Base-by-base conservation (phyloP, 2,329 filamentous ascomycete genomes). In the Sporothrix brasiliensis region DNA sequence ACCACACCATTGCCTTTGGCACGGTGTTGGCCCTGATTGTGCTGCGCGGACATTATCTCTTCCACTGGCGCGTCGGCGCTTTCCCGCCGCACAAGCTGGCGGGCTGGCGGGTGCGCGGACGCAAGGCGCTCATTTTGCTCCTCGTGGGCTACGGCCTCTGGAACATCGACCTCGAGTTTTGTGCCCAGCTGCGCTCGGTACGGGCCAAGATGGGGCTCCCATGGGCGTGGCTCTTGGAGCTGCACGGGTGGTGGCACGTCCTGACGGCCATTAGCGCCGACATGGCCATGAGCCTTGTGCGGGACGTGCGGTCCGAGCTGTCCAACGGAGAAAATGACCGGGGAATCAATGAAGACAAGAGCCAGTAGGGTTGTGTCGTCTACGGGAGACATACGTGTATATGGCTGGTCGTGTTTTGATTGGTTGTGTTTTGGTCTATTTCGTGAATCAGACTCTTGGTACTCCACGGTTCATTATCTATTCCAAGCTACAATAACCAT, bases 221-320 rank as follows among this genome's bases (percentile, higher is more conserved):
- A 0, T 86, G 81, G 82, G 83, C 82, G 1, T 87, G 85, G 76
- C 47, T 85, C 0, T 75, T 89, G 9, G 87, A 89, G 78, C 74
- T 88, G 19, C 87, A 89, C 74, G 87, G 86, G 0, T 89, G 87
- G 87, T 89, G 87, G 87, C 87, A 89, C 74, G 77, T 89, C 19
- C 77, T 88, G 49, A 89, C 87, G 0, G 87, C 85, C 0, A 78
- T 86, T 27, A 83, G 84, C 1, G 85, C 86, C 9, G 81, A 80
- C 27, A 75, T 76, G 60, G 80, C 79, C 60, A 82, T 83, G 77
- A 72, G 77, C 71, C 67, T 79, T 39, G 74, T 77, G 16, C 75
- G 79, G 69, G 77, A 79, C 49, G 67, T 78, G 19, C 50, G 27
- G 68, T 60, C 49, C 10, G 68, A 70, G 49, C 16, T 70, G 50